Conservation (phyloP, 805 yeast species). For the Starmera pachycereana region DNA sequence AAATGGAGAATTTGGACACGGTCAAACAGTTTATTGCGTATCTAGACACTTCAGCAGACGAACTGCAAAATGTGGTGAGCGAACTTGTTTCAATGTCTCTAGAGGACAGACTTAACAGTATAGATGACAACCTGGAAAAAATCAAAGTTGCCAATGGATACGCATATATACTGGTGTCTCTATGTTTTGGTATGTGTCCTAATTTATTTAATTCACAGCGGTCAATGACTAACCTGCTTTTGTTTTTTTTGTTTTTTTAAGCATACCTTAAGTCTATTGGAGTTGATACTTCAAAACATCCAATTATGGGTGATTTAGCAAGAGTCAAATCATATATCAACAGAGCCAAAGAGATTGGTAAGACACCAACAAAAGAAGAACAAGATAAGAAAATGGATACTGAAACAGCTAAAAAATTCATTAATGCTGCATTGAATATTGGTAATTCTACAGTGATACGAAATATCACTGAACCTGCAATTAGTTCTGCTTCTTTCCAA, state of each 20-base stretch:
- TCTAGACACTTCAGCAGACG: constrained; percentile 27
- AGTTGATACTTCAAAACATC: constrained; percentile 42
- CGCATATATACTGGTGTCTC: constrained; percentile 45
- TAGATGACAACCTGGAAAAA: constrained; percentile 17
- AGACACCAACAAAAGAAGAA: constrained; percentile 4
- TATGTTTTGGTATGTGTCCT: constrained; percentile 33
- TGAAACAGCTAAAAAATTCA: constrained; percentile 35
- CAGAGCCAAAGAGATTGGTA: constrained; percentile 28
- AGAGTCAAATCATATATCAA: constrained; percentile 63
- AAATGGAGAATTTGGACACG: constrained; percentile 38
- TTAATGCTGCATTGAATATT: constrained; percentile 34
- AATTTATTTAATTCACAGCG: too few relatives aligned
- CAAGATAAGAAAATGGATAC: constrained; percentile 21
- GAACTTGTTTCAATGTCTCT: constrained; percentile 29
- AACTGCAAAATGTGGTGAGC: constrained; percentile 24
- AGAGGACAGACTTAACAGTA: constrained; percentile 24
- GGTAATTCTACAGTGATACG: constrained; percentile 11
- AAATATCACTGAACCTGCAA: constrained; percentile 33
- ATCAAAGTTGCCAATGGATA: constrained; percentile 24
- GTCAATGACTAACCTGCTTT: neutral
- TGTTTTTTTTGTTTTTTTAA: neutral
- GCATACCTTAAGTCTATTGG: constrained; percentile 53
- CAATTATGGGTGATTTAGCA: constrained; percentile 55
- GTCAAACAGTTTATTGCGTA: constrained; percentile 29
- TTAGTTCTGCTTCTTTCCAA: constrained; percentile 39